Evolutionary conservation across 2,329 filamentous ascomycete species (phyloP), one percentile per base, ranked within the genome.

Genomic region (Botrytis byssoidea): DNA sequence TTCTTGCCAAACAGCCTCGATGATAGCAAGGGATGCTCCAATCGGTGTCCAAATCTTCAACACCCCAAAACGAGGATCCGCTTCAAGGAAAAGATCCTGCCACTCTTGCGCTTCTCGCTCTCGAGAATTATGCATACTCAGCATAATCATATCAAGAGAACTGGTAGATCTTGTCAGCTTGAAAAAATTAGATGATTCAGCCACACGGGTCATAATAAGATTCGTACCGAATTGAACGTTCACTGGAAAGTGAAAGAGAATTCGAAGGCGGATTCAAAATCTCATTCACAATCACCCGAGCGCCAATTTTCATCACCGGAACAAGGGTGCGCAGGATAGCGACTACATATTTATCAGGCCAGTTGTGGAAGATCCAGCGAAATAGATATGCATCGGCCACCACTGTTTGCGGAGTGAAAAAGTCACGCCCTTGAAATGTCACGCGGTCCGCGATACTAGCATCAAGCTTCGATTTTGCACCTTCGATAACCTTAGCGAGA

Each of bases 391-490:
- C 57, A 51, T 71, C 69, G 10, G 59, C 69, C 4, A 32, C 20
- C 20, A 64, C 40, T 1, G 69, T 29, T 55, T 57, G 69, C 16
- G 51, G 18, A 22, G 44, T 22, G 20, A 71, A 71, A 32, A 71
- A 51, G 29, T 65, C 69, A 55, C 64, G 44, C 4, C n/a, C 22
- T 29, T 25, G 16, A 35, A 64, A 71, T n/a, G 22, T 32, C 42
- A 71, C 51, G 4, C 42, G 44, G 1, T 51, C 32, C 12, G 35
- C 32, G 40, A 61, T 8, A 80, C 79, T 0, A 77, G 80, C 72
- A 84, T 82, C 75, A 83, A 82, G 67, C 84, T 80, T 67, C 84
- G 80, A 3, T 76, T 74, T 60, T 78, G 75, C 42, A 70, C 70
- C 2, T 46, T 59, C 29, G 66, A 65, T 29, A 51, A 69, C 20